Percentiles rank a stretch among this genome's conserved stretches.
phyloP scores from a whole-genome alignment of 768 basidiomycete species.

The Strobilomyces dryophilus region DNA sequence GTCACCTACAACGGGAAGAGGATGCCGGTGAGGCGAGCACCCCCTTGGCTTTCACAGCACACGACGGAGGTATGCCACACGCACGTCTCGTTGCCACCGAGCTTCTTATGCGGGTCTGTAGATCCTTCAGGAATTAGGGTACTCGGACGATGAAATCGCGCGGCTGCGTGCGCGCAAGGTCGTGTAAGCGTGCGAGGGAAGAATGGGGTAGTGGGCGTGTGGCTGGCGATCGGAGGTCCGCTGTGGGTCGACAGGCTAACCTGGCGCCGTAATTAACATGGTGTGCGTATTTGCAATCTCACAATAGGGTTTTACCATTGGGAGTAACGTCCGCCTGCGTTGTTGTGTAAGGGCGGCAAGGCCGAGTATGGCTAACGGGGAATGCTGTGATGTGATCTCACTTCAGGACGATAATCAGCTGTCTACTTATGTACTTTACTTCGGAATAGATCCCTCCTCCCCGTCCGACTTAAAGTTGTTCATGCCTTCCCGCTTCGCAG shows the following conservation, averaged over 20 bases:
- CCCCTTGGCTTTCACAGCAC: conserved; percentile 86
- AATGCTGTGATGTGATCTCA: conserved; percentile 26
- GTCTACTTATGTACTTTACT: conserved; percentile 29
- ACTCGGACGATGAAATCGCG: conserved; percentile 36
- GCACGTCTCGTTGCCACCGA: neutral
- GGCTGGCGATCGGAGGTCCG: conserved; percentile 22
- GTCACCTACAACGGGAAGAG: conserved; percentile 78
- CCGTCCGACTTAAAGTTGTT: conserved; percentile 22
- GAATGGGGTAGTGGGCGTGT: conserved; percentile 18
- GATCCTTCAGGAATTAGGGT: conserved; percentile 42
- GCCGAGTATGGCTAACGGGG: conserved; percentile 21
- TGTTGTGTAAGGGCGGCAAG: neutral
- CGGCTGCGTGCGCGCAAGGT: conserved; percentile 40
- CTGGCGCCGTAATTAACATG: conserved; percentile 9
- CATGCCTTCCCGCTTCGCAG: conserved; percentile 29
- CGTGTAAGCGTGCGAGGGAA: conserved; percentile 31
- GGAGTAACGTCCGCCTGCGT: conserved; percentile 8
- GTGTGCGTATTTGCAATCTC: conserved; percentile 24
- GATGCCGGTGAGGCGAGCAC: conserved; percentile 71
- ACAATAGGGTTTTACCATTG: conserved; percentile 22
- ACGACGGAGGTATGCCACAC: conserved; percentile 57
- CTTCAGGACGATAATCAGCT: conserved; percentile 26
- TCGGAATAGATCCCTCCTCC: conserved; percentile 20
- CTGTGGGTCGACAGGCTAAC: conserved; percentile 23
- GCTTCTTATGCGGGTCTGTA: conserved; percentile 21